A percentile compares a stretch with the other conserved stretches of the same genome.
These are phyloP conservation scores for Centrapalus pauciflorus DNA, from an alignment of 129 eudicot genomes.

Conservation along the genomic window DNA sequence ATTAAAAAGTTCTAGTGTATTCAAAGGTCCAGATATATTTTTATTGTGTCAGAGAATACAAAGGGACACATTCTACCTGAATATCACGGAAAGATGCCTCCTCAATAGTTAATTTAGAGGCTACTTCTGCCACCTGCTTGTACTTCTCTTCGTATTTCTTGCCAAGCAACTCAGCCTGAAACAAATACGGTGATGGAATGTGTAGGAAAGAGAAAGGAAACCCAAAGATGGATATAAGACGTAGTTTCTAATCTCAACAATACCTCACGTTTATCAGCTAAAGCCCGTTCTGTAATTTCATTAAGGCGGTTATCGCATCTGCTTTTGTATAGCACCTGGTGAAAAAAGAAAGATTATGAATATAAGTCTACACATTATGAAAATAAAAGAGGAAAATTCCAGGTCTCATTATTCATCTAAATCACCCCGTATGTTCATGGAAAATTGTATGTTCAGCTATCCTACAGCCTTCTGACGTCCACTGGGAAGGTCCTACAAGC, in stretches of 20 bases:
- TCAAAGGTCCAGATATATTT: constrained; percentile 1
- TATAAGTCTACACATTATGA: not conserved
- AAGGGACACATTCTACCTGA: constrained; percentile 44
- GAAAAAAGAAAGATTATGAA: not conserved
- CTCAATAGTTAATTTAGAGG: constrained; percentile 91
- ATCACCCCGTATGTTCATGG: not conserved
- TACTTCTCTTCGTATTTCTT: constrained; percentile 95
- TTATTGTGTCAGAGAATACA: not conserved
- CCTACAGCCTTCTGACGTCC: not conserved
- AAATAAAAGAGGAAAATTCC: not conserved
- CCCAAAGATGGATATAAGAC: constrained; percentile 11
- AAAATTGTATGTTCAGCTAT: too few species aligned
- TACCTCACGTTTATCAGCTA: constrained; percentile 95
- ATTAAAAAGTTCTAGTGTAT: not conserved
- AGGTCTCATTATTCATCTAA: not conserved
- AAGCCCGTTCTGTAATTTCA: constrained; percentile 92
- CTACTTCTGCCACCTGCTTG: constrained; percentile 93
- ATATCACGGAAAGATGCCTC: constrained; percentile 92
- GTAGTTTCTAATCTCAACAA: not conserved
- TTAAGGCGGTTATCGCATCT: constrained; percentile 96
- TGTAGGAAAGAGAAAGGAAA: not conserved
- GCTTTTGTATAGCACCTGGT: constrained; percentile 91
- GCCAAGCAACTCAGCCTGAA: constrained; percentile 81
- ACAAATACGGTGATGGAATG: not conserved
- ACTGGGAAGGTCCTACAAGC: not conserved